These are phyloP conservation scores for Cytospora piceicola DNA, from an alignment of 2,329 filamentous ascomycete genomes.

Conservation along the genomic window DNA sequence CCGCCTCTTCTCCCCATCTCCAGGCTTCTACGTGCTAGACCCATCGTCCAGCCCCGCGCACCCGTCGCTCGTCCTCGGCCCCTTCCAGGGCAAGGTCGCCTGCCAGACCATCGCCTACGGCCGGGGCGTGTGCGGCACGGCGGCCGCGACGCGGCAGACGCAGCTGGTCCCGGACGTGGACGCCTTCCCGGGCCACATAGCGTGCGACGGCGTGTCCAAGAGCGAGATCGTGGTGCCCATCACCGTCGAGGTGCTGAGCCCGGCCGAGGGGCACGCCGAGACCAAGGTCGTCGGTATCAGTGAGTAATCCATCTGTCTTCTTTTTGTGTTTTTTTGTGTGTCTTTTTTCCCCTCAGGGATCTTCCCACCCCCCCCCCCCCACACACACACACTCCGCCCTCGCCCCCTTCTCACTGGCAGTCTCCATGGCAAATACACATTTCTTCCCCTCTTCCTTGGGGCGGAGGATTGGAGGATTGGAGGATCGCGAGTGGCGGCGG, in stretches of 20 bases:
- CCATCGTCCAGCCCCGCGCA: conserved; percentile 41
- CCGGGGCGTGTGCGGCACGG: conserved; percentile 75
- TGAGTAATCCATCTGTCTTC: conserved; percentile 3
- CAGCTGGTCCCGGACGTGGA: conserved; percentile 74
- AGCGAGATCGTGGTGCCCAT: conserved; percentile 86
- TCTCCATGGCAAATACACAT: too few species aligned
- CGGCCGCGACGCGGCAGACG: conserved; percentile 63
- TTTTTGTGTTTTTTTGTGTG: neutral
- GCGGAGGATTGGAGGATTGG: too few species aligned
- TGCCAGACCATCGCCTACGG: conserved; percentile 78
- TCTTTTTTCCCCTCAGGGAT: too few species aligned
- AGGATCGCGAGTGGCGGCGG: too few species aligned
- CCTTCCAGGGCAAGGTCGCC: conserved; percentile 79
- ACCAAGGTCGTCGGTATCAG: conserved; percentile 53
- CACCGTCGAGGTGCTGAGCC: conserved; percentile 42
- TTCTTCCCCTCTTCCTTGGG: too few species aligned
- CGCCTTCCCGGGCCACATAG: conserved; percentile 77
- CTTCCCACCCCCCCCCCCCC: neutral
- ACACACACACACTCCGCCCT: too few species aligned
- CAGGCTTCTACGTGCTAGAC: conserved; percentile 76
- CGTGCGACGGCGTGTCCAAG: conserved; percentile 74
- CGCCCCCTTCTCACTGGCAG: too few species aligned
- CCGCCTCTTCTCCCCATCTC: conserved; percentile 9
- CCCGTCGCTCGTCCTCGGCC: conserved; percentile 71
- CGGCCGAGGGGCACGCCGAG: conserved; percentile 34